Evolutionary conservation across 176 grass and related monocot genomes (phyloP).

Genomic region (Bonia amplexicaulis): DNA sequence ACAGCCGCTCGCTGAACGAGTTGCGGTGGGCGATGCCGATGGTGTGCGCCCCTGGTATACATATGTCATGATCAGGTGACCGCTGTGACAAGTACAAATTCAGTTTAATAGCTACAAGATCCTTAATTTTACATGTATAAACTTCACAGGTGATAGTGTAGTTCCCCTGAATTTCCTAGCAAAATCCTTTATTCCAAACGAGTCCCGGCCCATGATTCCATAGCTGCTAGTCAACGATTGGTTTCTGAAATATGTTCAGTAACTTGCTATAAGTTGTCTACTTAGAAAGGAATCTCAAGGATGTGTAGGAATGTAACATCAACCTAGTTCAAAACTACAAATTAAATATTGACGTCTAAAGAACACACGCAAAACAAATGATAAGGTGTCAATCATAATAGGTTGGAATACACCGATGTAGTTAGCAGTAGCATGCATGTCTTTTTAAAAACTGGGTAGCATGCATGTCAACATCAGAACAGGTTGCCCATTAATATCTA

Average conservation of each 20-base stretch:
- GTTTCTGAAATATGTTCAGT: too few species aligned
- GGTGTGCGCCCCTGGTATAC: slow-evolving; percentile 64
- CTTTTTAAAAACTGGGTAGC: too few species aligned
- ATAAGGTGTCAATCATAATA: neutral
- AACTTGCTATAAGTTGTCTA: too few species aligned
- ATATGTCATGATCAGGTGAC: neutral
- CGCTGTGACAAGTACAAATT: neutral
- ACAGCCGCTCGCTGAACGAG: slow-evolving; percentile 52
- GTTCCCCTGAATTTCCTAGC: neutral
- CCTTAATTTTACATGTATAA: neutral
- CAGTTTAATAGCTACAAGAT: neutral
- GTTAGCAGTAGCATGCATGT: neutral
- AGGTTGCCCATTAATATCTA: neutral
- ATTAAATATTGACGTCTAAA: neutral
- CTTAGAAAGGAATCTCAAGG: neutral
- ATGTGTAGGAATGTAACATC: neutral
- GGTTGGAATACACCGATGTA: neutral
- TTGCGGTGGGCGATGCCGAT: slow-evolving; percentile 73
- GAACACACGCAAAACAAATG: neutral
- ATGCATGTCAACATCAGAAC: slow-evolving; percentile 3
- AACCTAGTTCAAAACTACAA: neutral
- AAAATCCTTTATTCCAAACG: neutral
- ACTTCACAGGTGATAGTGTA: neutral
- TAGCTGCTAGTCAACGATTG: neutral
- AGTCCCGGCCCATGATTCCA: neutral